These are phyloP conservation scores for Daedalea quercina DNA, from an alignment of 768 basidiomycete species.

Conservation along the genomic window DNA sequence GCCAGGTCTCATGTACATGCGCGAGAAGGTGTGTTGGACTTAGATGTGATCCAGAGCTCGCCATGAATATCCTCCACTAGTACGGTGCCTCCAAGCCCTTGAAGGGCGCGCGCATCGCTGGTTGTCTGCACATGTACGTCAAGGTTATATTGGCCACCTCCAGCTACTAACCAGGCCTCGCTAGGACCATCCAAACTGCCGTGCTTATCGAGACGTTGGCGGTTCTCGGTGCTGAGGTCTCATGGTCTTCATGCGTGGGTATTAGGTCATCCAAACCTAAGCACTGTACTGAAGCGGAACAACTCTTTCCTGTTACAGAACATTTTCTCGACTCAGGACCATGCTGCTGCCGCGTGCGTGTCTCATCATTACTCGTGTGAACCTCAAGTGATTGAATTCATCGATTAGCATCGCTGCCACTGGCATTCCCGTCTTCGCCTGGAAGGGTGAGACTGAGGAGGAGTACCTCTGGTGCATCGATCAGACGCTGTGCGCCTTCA, in stretches of 20 bases:
- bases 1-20: slow-evolving; percentile 93
- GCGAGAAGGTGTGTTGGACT: slow-evolving; percentile 59
- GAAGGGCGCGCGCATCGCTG: slow-evolving; percentile 92
- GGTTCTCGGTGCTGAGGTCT: slow-evolving; percentile 91
- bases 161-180: background rate
- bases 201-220: slow-evolving; percentile 98
- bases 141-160: background rate
- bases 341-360: slow-evolving; percentile 92
- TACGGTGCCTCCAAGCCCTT: slow-evolving; percentile 78
- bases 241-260: slow-evolving; percentile 96
- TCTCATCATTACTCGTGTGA: background rate
- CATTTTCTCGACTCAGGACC: slow-evolving; percentile 99
- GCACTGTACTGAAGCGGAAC: background rate
- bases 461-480: slow-evolving; percentile 99
- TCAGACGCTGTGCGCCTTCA: slow-evolving; percentile 88
- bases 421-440: slow-evolving; percentile 96
- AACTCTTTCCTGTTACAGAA: slow-evolving; percentile 45
- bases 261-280: background rate
- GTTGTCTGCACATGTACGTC: slow-evolving; percentile 92
- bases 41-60: background rate
- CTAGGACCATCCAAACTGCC: slow-evolving; percentile 96
- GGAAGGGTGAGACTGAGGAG: slow-evolving; percentile 99
- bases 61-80: slow-evolving; percentile 31
- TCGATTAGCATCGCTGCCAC: slow-evolving; percentile 83
- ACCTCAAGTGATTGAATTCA: background rate